Conservation (phyloP, 1,284 basidiomycete species). For the Cryptococcus wingfieldii region DNA sequence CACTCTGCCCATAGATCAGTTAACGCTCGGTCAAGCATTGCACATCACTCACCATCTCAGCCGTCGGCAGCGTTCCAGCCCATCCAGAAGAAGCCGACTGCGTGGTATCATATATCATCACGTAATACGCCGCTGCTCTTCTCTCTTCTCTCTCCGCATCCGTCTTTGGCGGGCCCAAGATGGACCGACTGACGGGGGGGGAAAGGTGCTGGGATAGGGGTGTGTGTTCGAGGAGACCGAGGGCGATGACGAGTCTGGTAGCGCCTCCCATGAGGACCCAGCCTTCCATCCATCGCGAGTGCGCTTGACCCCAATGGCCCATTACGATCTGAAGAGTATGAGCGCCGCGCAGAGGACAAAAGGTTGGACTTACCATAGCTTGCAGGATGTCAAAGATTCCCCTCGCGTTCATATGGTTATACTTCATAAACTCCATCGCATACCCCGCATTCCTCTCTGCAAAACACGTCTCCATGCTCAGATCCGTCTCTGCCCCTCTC, state of each 20-base stretch:
- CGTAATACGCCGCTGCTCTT: constrained; percentile 22
- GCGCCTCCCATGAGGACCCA: constrained; percentile 29
- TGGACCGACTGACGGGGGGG: constrained; percentile 8
- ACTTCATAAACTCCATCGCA: constrained; percentile 18
- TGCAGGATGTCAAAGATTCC: constrained; percentile 32
- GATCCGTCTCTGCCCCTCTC: constrained; percentile 1
- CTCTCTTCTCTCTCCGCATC: constrained; percentile 40
- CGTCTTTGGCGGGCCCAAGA: constrained; percentile 21
- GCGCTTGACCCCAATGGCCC: constrained; percentile 24
- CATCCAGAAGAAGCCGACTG: constrained; percentile 31
- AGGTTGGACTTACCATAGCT: constrained; percentile 16
- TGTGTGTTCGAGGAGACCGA: constrained; percentile 27
- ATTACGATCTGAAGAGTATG: constrained; percentile 15
- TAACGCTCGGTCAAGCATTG: not conserved
- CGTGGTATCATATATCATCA: constrained; percentile 19
- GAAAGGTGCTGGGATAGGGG: constrained; percentile 2
- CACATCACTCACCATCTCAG: constrained; percentile 34
- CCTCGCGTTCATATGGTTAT: constrained; percentile 16
- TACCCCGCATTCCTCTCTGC: constrained; percentile 27
- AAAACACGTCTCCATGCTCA: constrained; percentile 26
- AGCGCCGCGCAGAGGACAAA: not conserved
- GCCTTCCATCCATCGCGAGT: constrained; percentile 36
- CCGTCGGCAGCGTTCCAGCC: constrained; percentile 22
- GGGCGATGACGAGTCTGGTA: constrained; percentile 22
- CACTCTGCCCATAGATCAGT: constrained; percentile 8